Evolutionary conservation across 2,329 filamentous ascomycete genomes (phyloP).

Genomic region (Hymenoscyphus albidus): DNA sequence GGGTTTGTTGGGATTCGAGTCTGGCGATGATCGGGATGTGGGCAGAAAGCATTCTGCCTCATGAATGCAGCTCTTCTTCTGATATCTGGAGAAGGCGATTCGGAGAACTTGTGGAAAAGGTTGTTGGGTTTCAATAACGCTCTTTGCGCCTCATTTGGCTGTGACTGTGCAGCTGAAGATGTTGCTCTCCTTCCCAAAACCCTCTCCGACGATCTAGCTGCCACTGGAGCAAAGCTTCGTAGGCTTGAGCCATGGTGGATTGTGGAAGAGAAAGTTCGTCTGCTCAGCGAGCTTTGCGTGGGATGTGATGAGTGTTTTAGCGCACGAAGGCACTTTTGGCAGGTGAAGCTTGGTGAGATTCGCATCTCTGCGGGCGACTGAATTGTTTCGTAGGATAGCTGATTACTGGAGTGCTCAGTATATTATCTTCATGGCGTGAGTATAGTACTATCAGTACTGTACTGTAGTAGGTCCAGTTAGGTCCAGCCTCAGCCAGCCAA

Average conservation of each 20-base stretch:
- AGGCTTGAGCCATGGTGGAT: conserved; percentile 19
- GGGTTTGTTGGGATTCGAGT: conserved; percentile 65
- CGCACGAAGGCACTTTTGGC: conserved; percentile 32
- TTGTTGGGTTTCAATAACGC: conserved; percentile 56
- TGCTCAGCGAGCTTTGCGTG: conserved; percentile 17
- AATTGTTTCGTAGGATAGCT: background rate
- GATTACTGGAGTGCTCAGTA: background rate
- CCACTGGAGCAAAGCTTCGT: conserved; percentile 14
- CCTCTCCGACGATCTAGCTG: conserved; percentile 16
- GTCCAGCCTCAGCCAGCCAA: background rate
- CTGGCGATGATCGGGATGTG: conserved; percentile 80
- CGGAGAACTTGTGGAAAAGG: conserved; percentile 88
- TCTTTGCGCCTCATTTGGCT: conserved; percentile 24
- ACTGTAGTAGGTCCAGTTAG: background rate
- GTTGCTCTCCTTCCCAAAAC: conserved; percentile 24
- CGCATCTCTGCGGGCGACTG: conserved; percentile 1
- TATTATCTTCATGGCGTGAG: conserved; percentile 1
- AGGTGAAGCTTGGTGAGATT: conserved; percentile 28
- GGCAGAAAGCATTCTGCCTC: conserved; percentile 87
- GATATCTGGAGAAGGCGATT: conserved; percentile 85
- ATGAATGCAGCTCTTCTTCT: conserved; percentile 85
- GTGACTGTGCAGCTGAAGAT: conserved; percentile 25
- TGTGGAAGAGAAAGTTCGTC: conserved; percentile 27
- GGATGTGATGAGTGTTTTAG: conserved; percentile 24
- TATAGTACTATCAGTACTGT: background rate